Conservation (phyloP, 2,329 filamentous ascomycete species). For the Fusarium longipes region DNA sequence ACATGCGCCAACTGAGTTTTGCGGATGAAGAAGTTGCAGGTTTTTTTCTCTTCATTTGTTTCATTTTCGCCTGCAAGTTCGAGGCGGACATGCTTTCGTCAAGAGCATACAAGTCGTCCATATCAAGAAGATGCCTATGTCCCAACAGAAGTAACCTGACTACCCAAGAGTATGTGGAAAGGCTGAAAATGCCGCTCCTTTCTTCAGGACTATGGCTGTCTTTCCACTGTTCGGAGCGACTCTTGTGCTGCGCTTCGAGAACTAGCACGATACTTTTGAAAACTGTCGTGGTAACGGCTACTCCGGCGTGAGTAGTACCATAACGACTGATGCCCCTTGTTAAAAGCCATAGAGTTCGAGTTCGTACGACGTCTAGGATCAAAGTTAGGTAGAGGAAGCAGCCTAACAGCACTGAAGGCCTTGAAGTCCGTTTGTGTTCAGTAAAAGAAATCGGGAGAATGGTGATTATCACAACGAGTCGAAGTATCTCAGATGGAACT, state of each 20-base stretch:
- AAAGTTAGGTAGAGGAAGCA: neutral
- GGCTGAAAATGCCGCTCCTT: conserved; percentile 43
- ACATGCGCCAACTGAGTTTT: neutral
- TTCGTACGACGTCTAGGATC: neutral
- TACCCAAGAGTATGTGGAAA: conserved; percentile 46
- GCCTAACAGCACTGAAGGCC: neutral
- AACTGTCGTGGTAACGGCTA: neutral
- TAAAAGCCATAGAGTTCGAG: conserved; percentile 3
- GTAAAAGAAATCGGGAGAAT: neutral
- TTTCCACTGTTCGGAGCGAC: neutral
- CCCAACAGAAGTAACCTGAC: conserved; percentile 38
- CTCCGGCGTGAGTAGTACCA: neutral
- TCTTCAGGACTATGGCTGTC: conserved; percentile 40
- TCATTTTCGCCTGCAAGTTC: neutral
- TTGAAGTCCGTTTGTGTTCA: neutral
- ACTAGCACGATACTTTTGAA: neutral
- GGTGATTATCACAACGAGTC: neutral
- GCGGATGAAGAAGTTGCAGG: neutral
- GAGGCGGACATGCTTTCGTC: neutral
- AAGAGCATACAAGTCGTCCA: conserved; percentile 3
- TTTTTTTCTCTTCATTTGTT: neutral
- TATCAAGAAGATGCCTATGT: neutral
- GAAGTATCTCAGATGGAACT: neutral
- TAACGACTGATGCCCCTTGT: neutral
- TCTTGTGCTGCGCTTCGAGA: conserved; percentile 8